These are phyloP conservation scores for Boletus pseudopeckii DNA, from an alignment of 768 basidiomycete genomes.

Conservation along the genomic window DNA sequence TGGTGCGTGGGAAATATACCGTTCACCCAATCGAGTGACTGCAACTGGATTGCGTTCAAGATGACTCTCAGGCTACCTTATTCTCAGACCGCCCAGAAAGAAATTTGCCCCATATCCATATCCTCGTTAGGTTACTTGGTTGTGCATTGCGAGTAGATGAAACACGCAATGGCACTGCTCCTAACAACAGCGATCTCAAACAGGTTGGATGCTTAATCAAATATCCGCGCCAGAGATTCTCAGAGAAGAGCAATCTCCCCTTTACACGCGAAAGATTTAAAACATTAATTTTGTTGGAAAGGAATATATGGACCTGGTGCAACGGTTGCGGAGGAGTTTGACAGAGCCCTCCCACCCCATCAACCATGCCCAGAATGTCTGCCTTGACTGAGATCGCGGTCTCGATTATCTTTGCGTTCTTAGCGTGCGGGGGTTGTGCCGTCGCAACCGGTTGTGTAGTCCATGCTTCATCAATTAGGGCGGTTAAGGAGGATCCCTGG, in stretches of 20 bases:
- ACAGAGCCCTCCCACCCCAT: background rate
- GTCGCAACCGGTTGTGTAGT: background rate
- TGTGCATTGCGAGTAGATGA: background rate
- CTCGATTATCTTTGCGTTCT: background rate
- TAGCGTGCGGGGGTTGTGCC: conserved; percentile 2
- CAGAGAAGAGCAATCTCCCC: background rate
- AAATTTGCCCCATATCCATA: too few relatives aligned
- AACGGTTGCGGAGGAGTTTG: background rate
- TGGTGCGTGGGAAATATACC: conserved; percentile 21
- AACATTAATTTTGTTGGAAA: background rate
- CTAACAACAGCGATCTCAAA: too few relatives aligned
- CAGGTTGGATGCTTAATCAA: background rate
- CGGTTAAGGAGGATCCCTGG: background rate
- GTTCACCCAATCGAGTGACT: background rate
- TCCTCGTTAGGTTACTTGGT: too few relatives aligned
- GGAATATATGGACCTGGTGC: background rate
- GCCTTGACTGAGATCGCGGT: background rate
- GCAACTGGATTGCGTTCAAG: too few relatives aligned
- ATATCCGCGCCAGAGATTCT: background rate
- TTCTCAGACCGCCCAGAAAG: too few relatives aligned
- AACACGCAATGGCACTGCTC: background rate
- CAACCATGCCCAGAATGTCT: background rate
- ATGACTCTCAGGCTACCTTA: too few relatives aligned
- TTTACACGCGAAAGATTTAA: background rate
- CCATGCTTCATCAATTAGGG: background rate